A percentile compares a stretch with the other conserved stretches of the same genome.
These are phyloP conservation scores for Rhododendron mucronatum DNA, from an alignment of 148 eudicot species.

Conservation along the genomic window DNA sequence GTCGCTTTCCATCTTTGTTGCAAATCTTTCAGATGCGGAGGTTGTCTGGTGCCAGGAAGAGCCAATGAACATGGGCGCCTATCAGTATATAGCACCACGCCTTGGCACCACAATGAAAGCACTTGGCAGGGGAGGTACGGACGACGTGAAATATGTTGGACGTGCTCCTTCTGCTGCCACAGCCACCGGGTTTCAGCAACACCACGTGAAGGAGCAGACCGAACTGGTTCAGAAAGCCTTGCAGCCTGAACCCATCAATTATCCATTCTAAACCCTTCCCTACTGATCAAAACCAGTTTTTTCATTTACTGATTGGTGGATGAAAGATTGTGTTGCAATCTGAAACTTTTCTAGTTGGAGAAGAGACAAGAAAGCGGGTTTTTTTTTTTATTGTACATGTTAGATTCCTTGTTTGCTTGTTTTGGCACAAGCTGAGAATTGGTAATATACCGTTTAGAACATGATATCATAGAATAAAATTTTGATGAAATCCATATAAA, in stretches of 20 bases:
- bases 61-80: conserved; percentile 96
- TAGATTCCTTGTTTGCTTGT: not conserved
- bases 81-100: conserved; percentile 59
- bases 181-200: conserved; percentile 66
- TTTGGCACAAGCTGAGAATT: not conserved
- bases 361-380: not conserved
- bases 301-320: not conserved
- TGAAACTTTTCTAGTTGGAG: not conserved
- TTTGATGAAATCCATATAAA: not conserved
- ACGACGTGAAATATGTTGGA: conserved; percentile 67
- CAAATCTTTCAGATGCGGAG: conserved; percentile 62
- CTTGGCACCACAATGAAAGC: conserved; percentile 68
- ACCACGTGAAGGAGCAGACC: conserved; percentile 59
- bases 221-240: conserved; percentile 60
- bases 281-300: not conserved
- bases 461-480: not conserved
- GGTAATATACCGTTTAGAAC: not conserved
- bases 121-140: conserved; percentile 44
- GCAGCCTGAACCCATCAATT: conserved; percentile 50
- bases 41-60: conserved; percentile 95
- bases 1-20: not conserved
- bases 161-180: conserved; percentile 28
- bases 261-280: not conserved
- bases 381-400: not conserved
- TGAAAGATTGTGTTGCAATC: not conserved